These are phyloP conservation scores for Leptoxyphium fumago DNA, from an alignment of 2,329 filamentous ascomycete species.

Conservation along the genomic window DNA sequence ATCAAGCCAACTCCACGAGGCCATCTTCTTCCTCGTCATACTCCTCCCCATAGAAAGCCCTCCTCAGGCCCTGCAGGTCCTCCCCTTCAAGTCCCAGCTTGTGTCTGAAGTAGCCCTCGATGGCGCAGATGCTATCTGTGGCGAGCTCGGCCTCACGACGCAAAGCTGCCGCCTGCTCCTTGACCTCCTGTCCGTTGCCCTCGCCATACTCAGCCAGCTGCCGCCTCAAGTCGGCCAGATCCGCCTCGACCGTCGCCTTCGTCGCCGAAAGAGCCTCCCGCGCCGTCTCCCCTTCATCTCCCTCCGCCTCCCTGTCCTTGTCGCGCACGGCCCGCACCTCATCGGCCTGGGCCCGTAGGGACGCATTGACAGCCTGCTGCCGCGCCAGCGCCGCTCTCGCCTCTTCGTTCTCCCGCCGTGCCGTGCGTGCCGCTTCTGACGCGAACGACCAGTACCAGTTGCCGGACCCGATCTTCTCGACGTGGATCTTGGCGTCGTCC, in stretches of 20 bases:
- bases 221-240: constrained; percentile 23
- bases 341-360: constrained; percentile 27
- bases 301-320: constrained; percentile 17
- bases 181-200: constrained; percentile 29
- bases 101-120: constrained; percentile 30
- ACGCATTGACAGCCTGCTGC: constrained; percentile 17
- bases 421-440: constrained; percentile 39
- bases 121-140: constrained; percentile 31
- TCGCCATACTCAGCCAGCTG: constrained; percentile 32
- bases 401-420: constrained; percentile 24
- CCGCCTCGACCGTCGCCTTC: constrained; percentile 22
- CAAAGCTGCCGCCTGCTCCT: constrained; percentile 18
- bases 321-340: constrained; percentile 22
- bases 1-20: constrained; percentile 24
- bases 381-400: constrained; percentile 25
- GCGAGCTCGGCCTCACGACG: constrained; percentile 21
- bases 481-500: constrained; percentile 46
- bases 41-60: constrained; percentile 37
- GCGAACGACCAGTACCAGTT: constrained; percentile 61
- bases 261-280: constrained; percentile 24
- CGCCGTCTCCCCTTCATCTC: constrained; percentile 18
- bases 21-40: constrained; percentile 39
- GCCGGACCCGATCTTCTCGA: constrained; percentile 56
- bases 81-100: constrained; percentile 27
- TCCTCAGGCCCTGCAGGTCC: constrained; percentile 27